These are phyloP conservation scores for Carex arenaria DNA, from an alignment of 202 grass and related monocot species.

Conservation along the genomic window DNA sequence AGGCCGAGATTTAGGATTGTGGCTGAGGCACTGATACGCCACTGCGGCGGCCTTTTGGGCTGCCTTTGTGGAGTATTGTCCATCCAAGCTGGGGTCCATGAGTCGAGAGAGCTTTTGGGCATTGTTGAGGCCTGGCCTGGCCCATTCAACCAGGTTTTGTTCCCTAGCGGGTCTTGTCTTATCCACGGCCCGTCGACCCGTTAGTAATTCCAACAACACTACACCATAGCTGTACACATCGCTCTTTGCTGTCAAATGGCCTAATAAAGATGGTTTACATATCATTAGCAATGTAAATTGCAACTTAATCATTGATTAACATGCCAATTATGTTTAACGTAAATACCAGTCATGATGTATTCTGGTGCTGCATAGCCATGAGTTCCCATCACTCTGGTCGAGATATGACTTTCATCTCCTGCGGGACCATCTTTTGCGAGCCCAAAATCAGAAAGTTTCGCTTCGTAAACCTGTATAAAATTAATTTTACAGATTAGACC, in stretches of 20 bases:
- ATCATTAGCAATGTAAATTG: background rate
- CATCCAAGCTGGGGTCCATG: slow-evolving; percentile 56
- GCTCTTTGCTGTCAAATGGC: slow-evolving; percentile 78
- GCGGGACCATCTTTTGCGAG: slow-evolving; percentile 69
- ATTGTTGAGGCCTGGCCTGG: slow-evolving; percentile 58
- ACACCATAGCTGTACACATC: slow-evolving; percentile 85
- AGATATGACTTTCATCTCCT: slow-evolving; percentile 75
- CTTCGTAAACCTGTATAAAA: slow-evolving; percentile 48
- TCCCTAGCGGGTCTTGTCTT: slow-evolving; percentile 58
- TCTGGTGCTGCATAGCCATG: slow-evolving; percentile 80
- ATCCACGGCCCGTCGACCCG: slow-evolving; percentile 64
- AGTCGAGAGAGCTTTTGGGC: slow-evolving; percentile 46
- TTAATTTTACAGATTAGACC: background rate
- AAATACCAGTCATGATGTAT: slow-evolving; percentile 85
- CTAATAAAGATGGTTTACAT: slow-evolving; percentile 12
- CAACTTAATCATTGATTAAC: background rate
- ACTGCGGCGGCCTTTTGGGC: slow-evolving; percentile 49
- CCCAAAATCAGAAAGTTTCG: slow-evolving; percentile 82
- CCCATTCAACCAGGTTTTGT: slow-evolving; percentile 84
- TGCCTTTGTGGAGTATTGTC: slow-evolving; percentile 50
- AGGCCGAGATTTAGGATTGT: slow-evolving; percentile 60
- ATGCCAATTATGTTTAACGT: background rate
- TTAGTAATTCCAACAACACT: slow-evolving; percentile 63
- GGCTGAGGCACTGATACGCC: slow-evolving; percentile 62
- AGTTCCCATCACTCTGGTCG: slow-evolving; percentile 80